Conservation (phyloP, 108 stramenopile genomes). For the Cyclotella sp. region DNA sequence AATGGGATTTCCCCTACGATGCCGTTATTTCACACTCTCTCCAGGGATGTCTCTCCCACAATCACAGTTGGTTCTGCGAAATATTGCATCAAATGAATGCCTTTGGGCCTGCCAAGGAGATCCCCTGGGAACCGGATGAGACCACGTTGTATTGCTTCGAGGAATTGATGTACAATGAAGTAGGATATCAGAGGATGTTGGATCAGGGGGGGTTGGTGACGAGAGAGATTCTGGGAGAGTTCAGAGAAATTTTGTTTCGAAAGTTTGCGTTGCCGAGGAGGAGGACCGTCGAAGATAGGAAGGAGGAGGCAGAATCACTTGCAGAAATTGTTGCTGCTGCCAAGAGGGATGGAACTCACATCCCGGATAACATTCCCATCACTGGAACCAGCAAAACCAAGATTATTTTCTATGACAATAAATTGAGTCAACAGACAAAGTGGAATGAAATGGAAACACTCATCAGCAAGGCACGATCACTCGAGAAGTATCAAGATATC, state of each 20-base stretch:
- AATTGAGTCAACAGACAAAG: constrained; percentile 26
- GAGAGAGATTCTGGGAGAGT: constrained; percentile 27
- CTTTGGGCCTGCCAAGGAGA: constrained; percentile 46
- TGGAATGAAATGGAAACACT: constrained; percentile 51
- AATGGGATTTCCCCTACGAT: constrained; percentile 34
- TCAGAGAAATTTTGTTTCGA: constrained; percentile 41
- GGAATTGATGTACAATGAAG: constrained; percentile 36
- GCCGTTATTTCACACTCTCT: constrained; percentile 41
- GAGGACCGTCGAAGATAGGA: constrained; percentile 22
- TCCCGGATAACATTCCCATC: too few species aligned
- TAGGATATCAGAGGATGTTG: constrained; percentile 27
- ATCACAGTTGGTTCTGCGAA: constrained; percentile 42
- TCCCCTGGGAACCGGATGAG: constrained; percentile 40
- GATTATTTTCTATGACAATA: constrained; percentile 51
- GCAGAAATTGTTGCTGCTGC: neutral
- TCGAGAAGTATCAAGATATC: constrained; percentile 42
- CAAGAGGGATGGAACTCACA: constrained; percentile 5
- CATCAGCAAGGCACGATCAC: constrained; percentile 28
- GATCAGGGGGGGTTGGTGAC: constrained; percentile 35
- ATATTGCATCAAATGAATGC: constrained; percentile 51
- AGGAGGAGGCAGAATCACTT: constrained; percentile 2
- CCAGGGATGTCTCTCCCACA: constrained; percentile 43
- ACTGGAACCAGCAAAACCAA: constrained; percentile 10
- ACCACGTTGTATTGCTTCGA: constrained; percentile 46
- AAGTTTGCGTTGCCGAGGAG: constrained; percentile 43